Conservation (phyloP, 176 grass and related monocot species). For the Cenchrus fungigraminus region DNA sequence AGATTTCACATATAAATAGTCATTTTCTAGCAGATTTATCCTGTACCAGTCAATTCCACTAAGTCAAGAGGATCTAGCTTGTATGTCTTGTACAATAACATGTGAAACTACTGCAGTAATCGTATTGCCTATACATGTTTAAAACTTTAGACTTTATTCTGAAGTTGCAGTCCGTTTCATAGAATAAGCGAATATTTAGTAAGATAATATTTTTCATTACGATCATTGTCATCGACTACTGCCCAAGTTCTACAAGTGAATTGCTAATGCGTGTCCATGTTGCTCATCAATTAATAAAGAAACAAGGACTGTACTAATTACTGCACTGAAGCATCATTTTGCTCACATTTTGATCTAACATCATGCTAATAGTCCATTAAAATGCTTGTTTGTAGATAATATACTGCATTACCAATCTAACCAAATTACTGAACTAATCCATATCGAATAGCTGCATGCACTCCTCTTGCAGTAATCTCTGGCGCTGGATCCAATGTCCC, state of each 20-base stretch:
- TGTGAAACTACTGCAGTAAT: neutral
- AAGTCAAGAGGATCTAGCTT: neutral
- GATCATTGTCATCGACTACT: neutral
- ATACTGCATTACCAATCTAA: slow-evolving; percentile 5
- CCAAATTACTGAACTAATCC: neutral
- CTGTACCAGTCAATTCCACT: slow-evolving; percentile 20
- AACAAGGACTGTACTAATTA: neutral
- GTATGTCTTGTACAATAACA: slow-evolving; percentile 24
- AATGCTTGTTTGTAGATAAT: slow-evolving; percentile 1
- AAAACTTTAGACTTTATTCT: neutral
- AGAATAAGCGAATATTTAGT: neutral
- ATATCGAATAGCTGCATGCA: neutral
- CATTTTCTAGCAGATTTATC: slow-evolving; percentile 26
- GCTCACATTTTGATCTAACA: neutral
- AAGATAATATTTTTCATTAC: neutral
- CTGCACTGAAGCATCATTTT: neutral
- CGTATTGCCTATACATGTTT: neutral
- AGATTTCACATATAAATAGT: slow-evolving; percentile 35
- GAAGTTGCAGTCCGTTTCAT: neutral
- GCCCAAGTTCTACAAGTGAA: neutral
- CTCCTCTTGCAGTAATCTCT: slow-evolving; percentile 25
- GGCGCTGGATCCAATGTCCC: slow-evolving; percentile 31
- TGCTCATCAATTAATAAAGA: slow-evolving; percentile 4
- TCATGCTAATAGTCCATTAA: slow-evolving; percentile 15
- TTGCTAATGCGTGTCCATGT: neutral